These are phyloP conservation scores for Coemansia guatemalensis DNA, from an alignment of 192 early-diverging fungal species.

Conservation along the genomic window DNA sequence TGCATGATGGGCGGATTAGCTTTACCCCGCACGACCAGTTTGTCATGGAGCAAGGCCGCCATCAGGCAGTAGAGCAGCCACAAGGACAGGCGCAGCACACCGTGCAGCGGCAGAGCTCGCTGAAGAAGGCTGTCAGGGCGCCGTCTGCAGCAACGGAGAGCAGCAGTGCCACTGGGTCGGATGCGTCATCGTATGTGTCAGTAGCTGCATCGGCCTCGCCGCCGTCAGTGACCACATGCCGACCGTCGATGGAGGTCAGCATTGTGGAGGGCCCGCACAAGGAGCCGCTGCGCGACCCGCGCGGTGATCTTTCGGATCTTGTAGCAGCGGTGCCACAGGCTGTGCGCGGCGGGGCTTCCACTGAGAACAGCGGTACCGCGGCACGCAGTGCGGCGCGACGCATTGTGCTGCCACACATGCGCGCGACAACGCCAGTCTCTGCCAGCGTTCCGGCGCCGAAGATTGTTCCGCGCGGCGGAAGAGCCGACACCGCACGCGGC, in stretches of 20 bases:
- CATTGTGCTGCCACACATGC: slow-evolving; percentile 38
- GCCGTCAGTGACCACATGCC: slow-evolving; percentile 2
- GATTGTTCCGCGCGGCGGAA: slow-evolving; percentile 18
- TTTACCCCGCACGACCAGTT: slow-evolving; percentile 30
- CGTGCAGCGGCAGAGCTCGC: slow-evolving; percentile 6
- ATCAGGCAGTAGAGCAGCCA: background rate
- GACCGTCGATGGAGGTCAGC: slow-evolving; percentile 30
- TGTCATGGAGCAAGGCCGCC: slow-evolving; percentile 10
- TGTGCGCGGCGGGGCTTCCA: slow-evolving; percentile 1
- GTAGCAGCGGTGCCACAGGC: slow-evolving; percentile 1
- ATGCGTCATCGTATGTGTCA: slow-evolving; percentile 9
- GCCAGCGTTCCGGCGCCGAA: slow-evolving; percentile 34
- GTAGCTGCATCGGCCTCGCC: slow-evolving; percentile 4
- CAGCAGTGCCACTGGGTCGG: background rate
- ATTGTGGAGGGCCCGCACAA: slow-evolving; percentile 28
- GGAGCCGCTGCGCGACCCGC: slow-evolving; percentile 41
- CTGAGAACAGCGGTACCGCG: background rate
- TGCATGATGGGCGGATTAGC: slow-evolving; percentile 35
- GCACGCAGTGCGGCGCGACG: slow-evolving; percentile 9
- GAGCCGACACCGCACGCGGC: background rate
- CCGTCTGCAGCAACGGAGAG: background rate
- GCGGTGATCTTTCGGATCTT: slow-evolving; percentile 38
- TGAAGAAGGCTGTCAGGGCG: background rate
- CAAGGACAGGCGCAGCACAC: slow-evolving; percentile 1
- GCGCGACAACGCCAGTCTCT: slow-evolving; percentile 41